Base-by-base conservation (phyloP, 1,284 basidiomycete species). In the Athelia sp. region DNA sequence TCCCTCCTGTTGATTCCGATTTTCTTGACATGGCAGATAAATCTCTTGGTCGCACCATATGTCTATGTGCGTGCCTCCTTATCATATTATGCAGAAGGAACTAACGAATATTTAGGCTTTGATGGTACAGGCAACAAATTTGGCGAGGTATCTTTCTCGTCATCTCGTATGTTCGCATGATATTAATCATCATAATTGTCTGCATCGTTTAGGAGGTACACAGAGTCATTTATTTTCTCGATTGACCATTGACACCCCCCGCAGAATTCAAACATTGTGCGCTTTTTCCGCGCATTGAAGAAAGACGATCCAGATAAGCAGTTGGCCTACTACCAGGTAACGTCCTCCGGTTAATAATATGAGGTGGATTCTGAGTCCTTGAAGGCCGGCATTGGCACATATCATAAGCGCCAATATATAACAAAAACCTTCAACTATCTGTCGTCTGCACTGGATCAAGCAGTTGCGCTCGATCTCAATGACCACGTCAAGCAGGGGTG, bases 331-430 rank as follows among this genome's bases (percentile, higher is more conserved):
- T 34, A 34, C 32, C 32, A 34, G 32, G 32, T 34, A 34, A 11
- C n/a, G n/a, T 11, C n/a, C 32, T 34, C 11, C 32, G 11, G 11
- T 34, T n/a, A 11, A 11, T 34, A n/a, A n/a, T 11, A 34, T 34
- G 11, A 11, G 32, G 32, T 34, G n/a, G 32, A 34, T 34, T 34
- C n/a, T 11, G 11, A n/a, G 22, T 15, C 22, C 32, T n/a, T 34
- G 32, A 11, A 78, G 75, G 68, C 76, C 29, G 76, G 78, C 15
- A 78, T 78, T 48, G 76, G 77, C 11, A 78, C 78, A 10, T 79
- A 79, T 48, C 76, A 35, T 67, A 13, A 60, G 57, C 54, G 61
- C 69, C 15, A 67, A 63, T 24, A 0, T 76, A 4, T 65, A 11
- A 34, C 32, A 34, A 11, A 34, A 11, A 34, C 32, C 11, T 34